Evolutionary conservation across 2,329 filamentous ascomycete genomes (phyloP), one percentile per base, ranked within the genome.

Genomic region (Claviceps monticola): DNA sequence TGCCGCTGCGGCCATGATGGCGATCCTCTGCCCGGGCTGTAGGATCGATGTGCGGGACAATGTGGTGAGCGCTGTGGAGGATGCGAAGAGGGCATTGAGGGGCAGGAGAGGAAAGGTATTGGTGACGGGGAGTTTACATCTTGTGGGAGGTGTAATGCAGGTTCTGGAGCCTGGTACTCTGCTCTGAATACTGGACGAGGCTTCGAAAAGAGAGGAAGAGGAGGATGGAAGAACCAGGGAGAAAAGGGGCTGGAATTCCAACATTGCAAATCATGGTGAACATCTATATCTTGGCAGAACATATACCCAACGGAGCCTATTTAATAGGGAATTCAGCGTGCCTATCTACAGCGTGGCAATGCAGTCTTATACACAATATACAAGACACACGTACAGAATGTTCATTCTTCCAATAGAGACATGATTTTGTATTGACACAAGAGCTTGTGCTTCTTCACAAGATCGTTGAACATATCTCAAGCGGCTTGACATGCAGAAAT

Each of bases 121-220:
- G 51, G 82, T 88, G 9, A 95, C 89, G 14, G 89, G 89, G 2
- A 94, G 88, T 64, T 69, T 95, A 61, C 85, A 95, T 71, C 74
- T 95, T 41, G 88, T 90, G 1, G 88, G 89, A 7, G 86, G 85
- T 11, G 72, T 89, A 46, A 70, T 95, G 50, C 83, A 86, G 64
- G 81, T 86, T 1, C 66, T 94, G 53, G 87, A 74, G 59, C 71
- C 72, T 8, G 66, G 68, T 13, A 59, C 59, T 52, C 59, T 66
- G 56, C 60, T 66, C 42, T 72, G 61, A 58, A 4, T 34, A 39
- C 47, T 45, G 23, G 5, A 4, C 7, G 42, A 44, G 42, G 13
- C 11, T 34, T 34, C 3, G 29, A 34, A 34, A n/a, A 39, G 16
- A 16, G 8, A 17, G 1, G 16, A n/a, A 39, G 37, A 39, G n/a